Percentiles rank a stretch among this genome's conserved stretches.
Conservation (phyloP, 352 stramenopile genomes). For the Plasmopara halstedii region DNA sequence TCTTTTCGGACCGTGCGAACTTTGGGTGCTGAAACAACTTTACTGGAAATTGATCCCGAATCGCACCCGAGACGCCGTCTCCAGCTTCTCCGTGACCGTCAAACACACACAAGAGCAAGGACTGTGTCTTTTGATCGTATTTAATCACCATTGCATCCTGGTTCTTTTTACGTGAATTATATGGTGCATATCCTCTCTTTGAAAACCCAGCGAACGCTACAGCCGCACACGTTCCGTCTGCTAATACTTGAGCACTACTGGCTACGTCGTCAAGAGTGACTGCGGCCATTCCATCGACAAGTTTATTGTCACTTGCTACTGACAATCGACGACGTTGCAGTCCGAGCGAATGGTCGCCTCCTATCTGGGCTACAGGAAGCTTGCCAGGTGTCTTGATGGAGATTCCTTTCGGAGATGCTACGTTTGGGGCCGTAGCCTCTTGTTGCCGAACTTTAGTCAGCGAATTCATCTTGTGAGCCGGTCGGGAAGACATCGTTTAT, state of each 20-base stretch:
- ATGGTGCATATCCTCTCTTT: slow-evolving; percentile 85
- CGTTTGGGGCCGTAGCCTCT: slow-evolving; percentile 52
- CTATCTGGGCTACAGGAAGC: slow-evolving; percentile 24
- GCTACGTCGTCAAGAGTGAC: slow-evolving; percentile 54
- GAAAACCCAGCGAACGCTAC: slow-evolving; percentile 64
- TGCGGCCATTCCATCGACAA: slow-evolving; percentile 68
- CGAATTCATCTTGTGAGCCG: slow-evolving; percentile 38
- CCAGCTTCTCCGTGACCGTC: slow-evolving; percentile 96
- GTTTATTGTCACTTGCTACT: slow-evolving; percentile 76
- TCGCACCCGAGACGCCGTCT: slow-evolving; percentile 86
- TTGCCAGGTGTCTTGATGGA: slow-evolving; percentile 59
- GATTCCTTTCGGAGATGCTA: slow-evolving; percentile 76
- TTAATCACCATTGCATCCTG: slow-evolving; percentile 96
- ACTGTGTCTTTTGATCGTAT: slow-evolving; percentile 86
- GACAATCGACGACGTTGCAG: slow-evolving; percentile 60
- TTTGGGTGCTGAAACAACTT: slow-evolving; percentile 89
- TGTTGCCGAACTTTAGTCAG: slow-evolving; percentile 52
- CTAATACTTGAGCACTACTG: slow-evolving; percentile 28
- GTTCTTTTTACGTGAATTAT: slow-evolving; percentile 97
- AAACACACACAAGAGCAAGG: slow-evolving; percentile 93
- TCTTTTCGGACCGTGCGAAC: slow-evolving; percentile 47
- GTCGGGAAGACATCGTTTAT: slow-evolving; percentile 34
- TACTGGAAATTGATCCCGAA: slow-evolving; percentile 83
- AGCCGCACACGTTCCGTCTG: slow-evolving; percentile 50
- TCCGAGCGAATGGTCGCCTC: slow-evolving; percentile 45